A percentile compares a stretch with the other conserved stretches of the same genome.
These are phyloP conservation scores for Leptosphaerulina australis DNA, from an alignment of 2,329 filamentous ascomycete genomes.

Conservation along the genomic window DNA sequence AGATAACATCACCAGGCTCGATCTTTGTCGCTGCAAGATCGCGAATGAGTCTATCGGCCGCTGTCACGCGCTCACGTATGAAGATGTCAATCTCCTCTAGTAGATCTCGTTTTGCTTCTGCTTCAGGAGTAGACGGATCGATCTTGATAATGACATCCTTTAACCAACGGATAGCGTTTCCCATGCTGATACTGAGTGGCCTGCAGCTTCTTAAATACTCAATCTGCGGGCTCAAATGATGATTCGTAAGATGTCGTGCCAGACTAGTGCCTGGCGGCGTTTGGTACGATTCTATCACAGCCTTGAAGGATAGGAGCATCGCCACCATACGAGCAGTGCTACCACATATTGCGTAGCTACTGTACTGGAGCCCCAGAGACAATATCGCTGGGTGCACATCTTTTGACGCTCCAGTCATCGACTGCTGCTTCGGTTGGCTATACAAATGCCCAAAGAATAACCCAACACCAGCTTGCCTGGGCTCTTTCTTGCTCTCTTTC, in stretches of 20 bases:
- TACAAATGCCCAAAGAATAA: constrained; percentile 75
- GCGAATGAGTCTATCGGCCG: constrained; percentile 86
- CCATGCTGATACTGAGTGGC: constrained; percentile 96
- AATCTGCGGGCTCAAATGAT: constrained; percentile 92
- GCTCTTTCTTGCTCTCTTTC: constrained; percentile 44
- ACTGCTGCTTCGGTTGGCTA: constrained; percentile 72
- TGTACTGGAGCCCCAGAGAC: constrained; percentile 87
- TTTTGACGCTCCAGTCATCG: constrained; percentile 64
- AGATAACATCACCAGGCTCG: constrained; percentile 76
- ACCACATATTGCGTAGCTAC: constrained; percentile 84
- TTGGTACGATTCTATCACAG: constrained; percentile 89
- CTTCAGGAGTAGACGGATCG: constrained; percentile 82
- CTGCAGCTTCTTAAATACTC: constrained; percentile 91
- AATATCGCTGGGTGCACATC: constrained; percentile 86
- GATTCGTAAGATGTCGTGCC: constrained; percentile 86
- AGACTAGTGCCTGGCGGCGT: constrained; percentile 85
- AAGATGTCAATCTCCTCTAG: constrained; percentile 85
- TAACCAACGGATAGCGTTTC: constrained; percentile 92
- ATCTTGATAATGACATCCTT: constrained; percentile 92
- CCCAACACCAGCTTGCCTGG: constrained; percentile 65
- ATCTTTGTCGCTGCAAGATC: constrained; percentile 77
- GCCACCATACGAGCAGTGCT: constrained; percentile 87
- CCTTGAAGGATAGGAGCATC: constrained; percentile 87
- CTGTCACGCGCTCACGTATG: constrained; percentile 85
- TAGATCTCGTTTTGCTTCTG: constrained; percentile 78